Percentiles rank a stretch among this genome's conserved stretches.
Conservation (phyloP, 106 monocot species). For the Platanthera zijinensis region DNA sequence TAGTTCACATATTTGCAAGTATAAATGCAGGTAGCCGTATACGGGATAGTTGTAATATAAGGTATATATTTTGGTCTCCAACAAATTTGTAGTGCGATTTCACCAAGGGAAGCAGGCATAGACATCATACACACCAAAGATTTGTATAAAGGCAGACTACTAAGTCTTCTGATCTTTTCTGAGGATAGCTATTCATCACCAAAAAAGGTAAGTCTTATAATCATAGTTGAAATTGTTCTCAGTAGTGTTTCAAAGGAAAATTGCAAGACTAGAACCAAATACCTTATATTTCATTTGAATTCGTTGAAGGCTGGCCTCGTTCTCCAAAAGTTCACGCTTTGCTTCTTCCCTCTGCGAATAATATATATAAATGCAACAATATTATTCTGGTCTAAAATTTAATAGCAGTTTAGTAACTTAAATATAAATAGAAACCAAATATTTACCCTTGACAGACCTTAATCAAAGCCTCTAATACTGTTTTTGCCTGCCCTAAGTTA, state of each 20-base stretch:
- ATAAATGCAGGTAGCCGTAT: background rate
- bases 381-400: background rate
- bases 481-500: conserved; percentile 83
- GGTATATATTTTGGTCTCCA: background rate
- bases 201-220: background rate
- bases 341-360: conserved; percentile 83
- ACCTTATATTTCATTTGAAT: conserved; percentile 89
- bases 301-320: conserved; percentile 67
- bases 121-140: background rate
- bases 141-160: background rate
- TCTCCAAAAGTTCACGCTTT: conserved; percentile 71
- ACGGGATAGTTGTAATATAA: background rate
- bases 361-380: background rate
- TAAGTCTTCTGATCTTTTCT: background rate
- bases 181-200: background rate
- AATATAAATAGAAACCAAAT: background rate
- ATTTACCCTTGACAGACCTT: conserved; percentile 39
- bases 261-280: conserved; percentile 3
- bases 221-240: background rate
- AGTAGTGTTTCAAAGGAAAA: no score
- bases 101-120: background rate
- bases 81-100: background rate
- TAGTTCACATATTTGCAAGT: background rate
- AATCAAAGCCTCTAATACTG: conserved; percentile 62
- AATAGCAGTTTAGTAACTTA: background rate